Evolutionary conservation across 176 grass and related monocot genomes (phyloP).

Genomic region (Triticum urartu): DNA sequence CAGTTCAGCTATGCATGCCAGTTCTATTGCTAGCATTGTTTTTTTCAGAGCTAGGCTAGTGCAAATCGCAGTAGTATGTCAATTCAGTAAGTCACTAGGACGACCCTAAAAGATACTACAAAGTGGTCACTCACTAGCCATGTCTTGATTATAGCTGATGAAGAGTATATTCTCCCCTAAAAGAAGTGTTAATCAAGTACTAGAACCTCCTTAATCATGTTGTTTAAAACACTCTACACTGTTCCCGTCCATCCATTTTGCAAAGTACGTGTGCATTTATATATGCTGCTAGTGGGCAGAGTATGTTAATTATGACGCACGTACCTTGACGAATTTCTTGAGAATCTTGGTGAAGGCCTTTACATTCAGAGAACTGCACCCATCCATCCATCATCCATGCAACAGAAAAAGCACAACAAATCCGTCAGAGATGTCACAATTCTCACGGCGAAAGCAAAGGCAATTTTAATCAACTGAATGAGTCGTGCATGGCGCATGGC

Average conservation of each 20-base stretch:
- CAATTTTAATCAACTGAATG: neutral
- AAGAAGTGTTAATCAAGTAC: neutral
- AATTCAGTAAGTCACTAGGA: neutral
- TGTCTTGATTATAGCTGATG: neutral
- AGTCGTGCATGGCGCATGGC: neutral
- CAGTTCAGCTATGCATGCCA: too few relatives aligned
- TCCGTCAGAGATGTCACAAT: neutral
- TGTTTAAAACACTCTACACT: neutral
- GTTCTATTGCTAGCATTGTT: too few relatives aligned
- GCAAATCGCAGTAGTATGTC: neutral
- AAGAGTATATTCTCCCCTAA: neutral
- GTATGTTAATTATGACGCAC: neutral
- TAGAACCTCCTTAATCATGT: neutral
- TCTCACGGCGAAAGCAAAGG: neutral
- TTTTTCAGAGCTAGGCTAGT: neutral
- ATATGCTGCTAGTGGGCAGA: neutral
- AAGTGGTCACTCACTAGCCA: neutral
- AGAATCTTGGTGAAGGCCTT: conserved; percentile 90
- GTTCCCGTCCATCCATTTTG: conserved; percentile 12
- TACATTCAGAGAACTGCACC: conserved; percentile 77
- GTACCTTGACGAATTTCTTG: conserved; percentile 96
- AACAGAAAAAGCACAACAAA: neutral
- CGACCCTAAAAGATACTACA: too few relatives aligned
- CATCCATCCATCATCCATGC: conserved; percentile 35
- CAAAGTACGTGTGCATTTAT: neutral